Base-by-base conservation (phyloP, 2,329 filamentous ascomycete species). In the Gnomoniopsis smithogilvyi region DNA sequence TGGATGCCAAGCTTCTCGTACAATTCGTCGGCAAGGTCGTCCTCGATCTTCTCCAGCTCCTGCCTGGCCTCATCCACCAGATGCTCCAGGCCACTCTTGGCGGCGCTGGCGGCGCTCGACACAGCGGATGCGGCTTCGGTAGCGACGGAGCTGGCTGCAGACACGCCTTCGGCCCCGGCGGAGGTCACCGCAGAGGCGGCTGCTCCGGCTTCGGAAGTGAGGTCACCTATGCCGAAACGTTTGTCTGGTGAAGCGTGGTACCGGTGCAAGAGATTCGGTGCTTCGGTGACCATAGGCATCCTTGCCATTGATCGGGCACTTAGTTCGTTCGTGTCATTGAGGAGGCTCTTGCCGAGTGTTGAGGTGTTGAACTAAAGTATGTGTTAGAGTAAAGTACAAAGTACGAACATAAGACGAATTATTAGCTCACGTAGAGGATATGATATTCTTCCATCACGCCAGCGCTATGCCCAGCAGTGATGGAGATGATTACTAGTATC, bases 341-440 rank as follows among this genome's bases (percentile, higher is more conserved):
- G 62, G 19, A 76, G 68, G 53, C 74, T 70, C 46, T 73, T 70
- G 30, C 74, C 76, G 36, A 78, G 71, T 15, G 67, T 65, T 19
- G 75, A 75, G 59, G 74, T 74, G 67, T 78, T 77, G 61, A 78
- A 69, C 74, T 77, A 52, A 3, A 26, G 19, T 8, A 0, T 4
- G 7, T 11, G 41, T 66, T 33, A 65, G 59, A 51, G 3, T 51
- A 26, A 19, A 7, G 10, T n/a, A 8, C n/a, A 12, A n/a, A 6
- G 15, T 4, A n/a, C 17, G 12, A 2, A 19, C 7, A 3, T 6
- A 30, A 51, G 17, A n/a, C 1, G 10, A 48, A 22, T 2, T n/a
- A 22, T 2, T n/a, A 21, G 67, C 73, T 54, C 64, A 75, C 74
- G 49, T 72, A 69, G 33, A 76, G 68, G 41, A 77, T 67, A 36